These are phyloP conservation scores for Excoecaria agallocha DNA, from an alignment of 345 rosid species.

Conservation along the genomic window DNA sequence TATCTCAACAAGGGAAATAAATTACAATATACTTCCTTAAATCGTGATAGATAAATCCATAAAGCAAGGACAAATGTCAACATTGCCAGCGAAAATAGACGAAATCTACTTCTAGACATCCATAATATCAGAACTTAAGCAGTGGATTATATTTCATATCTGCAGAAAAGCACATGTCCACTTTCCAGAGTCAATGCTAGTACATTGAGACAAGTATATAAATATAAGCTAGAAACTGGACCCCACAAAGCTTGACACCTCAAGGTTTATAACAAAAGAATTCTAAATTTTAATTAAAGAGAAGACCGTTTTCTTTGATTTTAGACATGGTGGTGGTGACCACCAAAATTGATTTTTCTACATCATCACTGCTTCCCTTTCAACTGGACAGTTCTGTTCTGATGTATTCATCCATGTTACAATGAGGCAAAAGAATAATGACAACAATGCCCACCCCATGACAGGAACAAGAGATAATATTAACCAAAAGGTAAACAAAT, in stretches of 20 bases:
- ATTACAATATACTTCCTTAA: not conserved
- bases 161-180: constrained; percentile 6
- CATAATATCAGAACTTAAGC: constrained; percentile 10
- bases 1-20: not conserved
- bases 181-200: constrained; percentile 7
- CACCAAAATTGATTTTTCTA: not conserved
- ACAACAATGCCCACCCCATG: constrained; percentile 7
- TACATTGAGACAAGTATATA: constrained; percentile 4
- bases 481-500: not conserved
- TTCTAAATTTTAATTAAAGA: not conserved
- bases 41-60: not conserved
- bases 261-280: not conserved
- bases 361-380: constrained; percentile 2
- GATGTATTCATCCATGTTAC: not conserved
- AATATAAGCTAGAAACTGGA: not conserved
- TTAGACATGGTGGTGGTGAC: not conserved
- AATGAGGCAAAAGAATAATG: constrained; percentile 5
- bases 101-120: not conserved
- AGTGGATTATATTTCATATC: not conserved
- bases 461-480: constrained; percentile 11
- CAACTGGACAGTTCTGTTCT: not conserved
- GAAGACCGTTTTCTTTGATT: not conserved
- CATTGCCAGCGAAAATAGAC: not conserved
- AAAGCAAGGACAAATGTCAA: constrained; percentile 6
- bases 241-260: not conserved